Conservation (phyloP, 148 eudicot genomes). For the Fagopyrum esculentum region DNA sequence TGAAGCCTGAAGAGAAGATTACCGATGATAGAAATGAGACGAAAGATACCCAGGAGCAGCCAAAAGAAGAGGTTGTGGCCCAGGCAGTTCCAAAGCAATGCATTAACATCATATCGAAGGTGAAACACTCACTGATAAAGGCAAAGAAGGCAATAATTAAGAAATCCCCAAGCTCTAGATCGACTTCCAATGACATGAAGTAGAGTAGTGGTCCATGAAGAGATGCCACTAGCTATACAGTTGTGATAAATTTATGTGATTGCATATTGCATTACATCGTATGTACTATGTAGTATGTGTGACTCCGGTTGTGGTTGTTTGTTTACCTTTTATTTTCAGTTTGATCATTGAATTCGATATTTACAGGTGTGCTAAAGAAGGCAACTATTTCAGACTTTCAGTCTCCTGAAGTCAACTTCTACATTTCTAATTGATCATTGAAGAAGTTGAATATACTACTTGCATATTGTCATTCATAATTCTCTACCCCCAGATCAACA, state of each 20-base stretch:
- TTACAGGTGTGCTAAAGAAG: slow-evolving; percentile 7
- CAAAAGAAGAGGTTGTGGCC: slow-evolving; percentile 33
- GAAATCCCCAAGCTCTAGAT: slow-evolving; percentile 52
- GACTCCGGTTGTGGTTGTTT: background rate
- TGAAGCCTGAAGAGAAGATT: slow-evolving; percentile 13
- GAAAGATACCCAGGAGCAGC: slow-evolving; percentile 20
- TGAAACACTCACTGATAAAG: slow-evolving; percentile 76
- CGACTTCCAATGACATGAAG: background rate
- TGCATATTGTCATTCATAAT: background rate
- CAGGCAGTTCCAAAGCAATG: slow-evolving; percentile 52
- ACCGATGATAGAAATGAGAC: slow-evolving; percentile 11
- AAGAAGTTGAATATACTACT: background rate
- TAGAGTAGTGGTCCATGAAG: background rate
- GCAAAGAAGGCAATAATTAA: slow-evolving; percentile 78
- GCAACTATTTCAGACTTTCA: background rate
- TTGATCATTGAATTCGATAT: slow-evolving; percentile 1
- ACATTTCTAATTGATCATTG: background rate
- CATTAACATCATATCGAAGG: slow-evolving; percentile 49
- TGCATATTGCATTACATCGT: background rate
- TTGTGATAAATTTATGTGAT: background rate
- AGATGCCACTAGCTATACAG: background rate
- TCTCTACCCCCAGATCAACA: too few relatives aligned
- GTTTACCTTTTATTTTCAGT: background rate
- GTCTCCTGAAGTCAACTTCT: slow-evolving; percentile 4
- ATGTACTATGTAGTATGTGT: background rate